Base-by-base conservation (phyloP, 1,284 basidiomycete genomes). In the Dichomitus squalens region DNA sequence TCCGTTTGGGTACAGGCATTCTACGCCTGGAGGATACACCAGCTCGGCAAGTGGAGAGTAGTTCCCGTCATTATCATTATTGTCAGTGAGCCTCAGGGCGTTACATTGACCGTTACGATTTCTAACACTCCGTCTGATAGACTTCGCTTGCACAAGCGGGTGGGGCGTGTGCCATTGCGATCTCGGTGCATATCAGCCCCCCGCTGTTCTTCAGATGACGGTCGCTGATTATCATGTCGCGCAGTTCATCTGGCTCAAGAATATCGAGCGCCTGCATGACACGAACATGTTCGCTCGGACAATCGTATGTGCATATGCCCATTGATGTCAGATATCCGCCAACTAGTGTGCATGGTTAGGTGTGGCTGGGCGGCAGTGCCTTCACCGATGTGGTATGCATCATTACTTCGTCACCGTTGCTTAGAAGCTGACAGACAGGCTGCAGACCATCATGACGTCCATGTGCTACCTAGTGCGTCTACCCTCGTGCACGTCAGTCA, bases 291-390 rank as follows among this genome's bases (percentile, higher is more conserved):
- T 55, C 33, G 53, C 53, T 2, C 38, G 47, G 3, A 49, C 39
- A 18, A 55, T 49, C 31, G 53, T 55, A 39, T 12, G 47, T 44
- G 5, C 39, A 7, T 36, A n/a, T 40, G 14, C 7, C 12, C 9
- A 7, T 43, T 2, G 11, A 4, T 29, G 8, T 11, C 8, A 5
- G 27, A 20, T n/a, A 2, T 12, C 14, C n/a, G n/a, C n/a, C n/a
- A n/a, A n/a, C n/a, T n/a, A n/a, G n/a, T n/a, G n/a, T n/a, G n/a
- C n/a, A n/a, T n/a, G n/a, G n/a, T n/a, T n/a, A 55, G 53, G 47
- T 55, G 3, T 55, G 53, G 53, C 29, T 55, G 6, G 53, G 53
- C 12, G 53, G 53, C 31, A 49, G 53, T 39, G 53, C 53, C 21
- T 34, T 49, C 38, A 49, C 53, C 1, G 53, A 55, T 14, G 23